These are phyloP conservation scores for Aspergillus udagawae DNA, from an alignment of 2,329 filamentous ascomycete genomes.

Conservation along the genomic window DNA sequence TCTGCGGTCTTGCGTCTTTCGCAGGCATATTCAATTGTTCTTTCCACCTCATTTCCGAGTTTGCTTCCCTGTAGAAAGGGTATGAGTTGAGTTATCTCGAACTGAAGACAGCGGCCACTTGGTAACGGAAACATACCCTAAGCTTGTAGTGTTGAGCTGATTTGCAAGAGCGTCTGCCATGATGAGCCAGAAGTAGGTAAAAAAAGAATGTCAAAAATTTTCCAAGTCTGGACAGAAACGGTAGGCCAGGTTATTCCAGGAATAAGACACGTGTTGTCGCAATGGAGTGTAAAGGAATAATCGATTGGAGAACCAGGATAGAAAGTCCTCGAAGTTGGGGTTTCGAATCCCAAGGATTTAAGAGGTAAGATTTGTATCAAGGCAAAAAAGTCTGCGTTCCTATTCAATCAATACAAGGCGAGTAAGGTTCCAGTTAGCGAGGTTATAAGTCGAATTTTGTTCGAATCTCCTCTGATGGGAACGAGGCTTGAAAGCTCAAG, in stretches of 20 bases:
- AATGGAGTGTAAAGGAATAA: neutral
- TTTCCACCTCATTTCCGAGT: slow-evolving; percentile 41
- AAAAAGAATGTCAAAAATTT: slow-evolving; percentile 2
- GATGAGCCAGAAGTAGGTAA: slow-evolving; percentile 18
- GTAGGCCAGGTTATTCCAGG: neutral
- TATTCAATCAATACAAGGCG: neutral
- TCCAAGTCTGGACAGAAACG: neutral
- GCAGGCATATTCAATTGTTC: slow-evolving; percentile 43
- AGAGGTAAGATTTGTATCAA: neutral
- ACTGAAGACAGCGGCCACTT: slow-evolving; percentile 2
- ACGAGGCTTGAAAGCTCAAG: neutral
- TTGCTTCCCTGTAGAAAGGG: slow-evolving; percentile 31
- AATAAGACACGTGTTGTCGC: neutral
- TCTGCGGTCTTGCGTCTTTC: slow-evolving; percentile 49
- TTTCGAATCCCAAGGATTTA: neutral
- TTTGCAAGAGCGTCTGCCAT: slow-evolving; percentile 44
- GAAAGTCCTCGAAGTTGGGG: neutral
- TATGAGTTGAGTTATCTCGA: slow-evolving; percentile 10
- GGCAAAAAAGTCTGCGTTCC: neutral
- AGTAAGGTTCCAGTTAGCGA: neutral
- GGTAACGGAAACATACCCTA: slow-evolving; percentile 32
- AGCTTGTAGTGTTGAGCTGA: slow-evolving; percentile 43
- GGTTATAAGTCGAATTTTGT: neutral
- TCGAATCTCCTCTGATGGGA: neutral
- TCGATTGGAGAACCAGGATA: neutral